These are phyloP conservation scores for Lantana camara DNA, from an alignment of 257 asterid species.

Conservation along the genomic window DNA sequence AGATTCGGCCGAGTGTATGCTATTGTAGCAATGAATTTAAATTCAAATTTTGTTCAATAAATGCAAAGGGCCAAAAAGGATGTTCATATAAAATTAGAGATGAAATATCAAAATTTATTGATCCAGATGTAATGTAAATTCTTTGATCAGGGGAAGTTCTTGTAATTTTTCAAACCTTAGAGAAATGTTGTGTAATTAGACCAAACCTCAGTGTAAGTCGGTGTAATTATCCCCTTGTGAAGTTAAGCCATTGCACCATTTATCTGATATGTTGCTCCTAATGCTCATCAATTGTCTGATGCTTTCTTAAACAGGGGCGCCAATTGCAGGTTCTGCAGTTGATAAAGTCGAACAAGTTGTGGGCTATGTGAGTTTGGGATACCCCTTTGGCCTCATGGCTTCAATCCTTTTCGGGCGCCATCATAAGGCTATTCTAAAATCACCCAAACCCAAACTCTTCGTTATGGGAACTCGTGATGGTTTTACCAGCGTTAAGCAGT, in stretches of 20 bases:
- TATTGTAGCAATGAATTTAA: too few relatives aligned
- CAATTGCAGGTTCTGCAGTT: conserved; percentile 66
- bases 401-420: conserved; percentile 64
- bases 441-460: conserved; percentile 57
- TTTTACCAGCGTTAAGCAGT: conserved; percentile 56
- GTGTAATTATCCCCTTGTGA: neutral
- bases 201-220: too few relatives aligned
- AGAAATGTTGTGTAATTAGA: too few relatives aligned
- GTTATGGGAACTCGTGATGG: conserved; percentile 65
- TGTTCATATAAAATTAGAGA: too few relatives aligned
- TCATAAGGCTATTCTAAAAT: conserved; percentile 41
- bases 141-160: too few relatives aligned
- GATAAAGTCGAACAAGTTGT: conserved; percentile 48
- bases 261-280: neutral
- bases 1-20: too few relatives aligned
- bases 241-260: neutral
- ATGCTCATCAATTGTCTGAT: neutral
- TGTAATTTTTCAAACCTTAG: too few relatives aligned
- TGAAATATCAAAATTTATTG: too few relatives aligned
- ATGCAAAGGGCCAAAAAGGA: too few relatives aligned
- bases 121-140: too few relatives aligned
- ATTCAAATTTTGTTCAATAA: too few relatives aligned
- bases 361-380: conserved; percentile 61
- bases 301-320: conserved; percentile 46
- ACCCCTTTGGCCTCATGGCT: conserved; percentile 53